Percentiles rank a stretch among this genome's conserved stretches.
Evolutionary conservation across 192 early-diverging fungal species (phyloP).

Genomic region (Backusella liffmaniae): DNA sequence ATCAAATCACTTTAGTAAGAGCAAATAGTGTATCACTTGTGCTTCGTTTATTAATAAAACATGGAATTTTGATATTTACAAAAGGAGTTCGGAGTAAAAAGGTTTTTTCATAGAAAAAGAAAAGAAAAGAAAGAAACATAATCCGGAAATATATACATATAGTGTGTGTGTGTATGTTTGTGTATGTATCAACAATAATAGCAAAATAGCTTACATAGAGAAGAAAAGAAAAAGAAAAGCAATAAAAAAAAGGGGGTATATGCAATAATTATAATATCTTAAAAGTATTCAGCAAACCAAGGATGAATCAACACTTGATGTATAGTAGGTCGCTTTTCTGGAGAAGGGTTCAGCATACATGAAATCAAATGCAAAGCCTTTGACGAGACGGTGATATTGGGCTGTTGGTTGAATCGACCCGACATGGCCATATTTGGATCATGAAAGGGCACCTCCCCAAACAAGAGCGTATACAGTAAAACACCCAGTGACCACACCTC

Average conservation of each 20-base stretch:
- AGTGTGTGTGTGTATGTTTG: not conserved
- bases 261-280: not conserved
- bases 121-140: not conserved
- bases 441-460: constrained; percentile 62
- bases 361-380: constrained; percentile 56
- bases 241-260: not conserved
- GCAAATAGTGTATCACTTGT: not conserved
- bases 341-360: constrained; percentile 65
- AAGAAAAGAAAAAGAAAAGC: not conserved
- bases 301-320: constrained; percentile 59
- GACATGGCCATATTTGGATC: constrained; percentile 51
- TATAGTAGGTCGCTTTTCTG: constrained; percentile 57
- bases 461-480: constrained; percentile 62
- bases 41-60: not conserved
- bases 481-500: constrained; percentile 73
- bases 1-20: not conserved
- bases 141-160: not conserved
- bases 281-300: constrained; percentile 46
- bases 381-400: constrained; percentile 44
- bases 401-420: constrained; percentile 37
- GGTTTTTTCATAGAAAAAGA: too few relatives aligned
- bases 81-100: too few relatives aligned
- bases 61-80: not conserved
- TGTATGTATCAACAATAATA: too few relatives aligned
- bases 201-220: not conserved